Conservation (phyloP, 2,329 filamentous ascomycete species). For the Aspergillus pseudoterreus region DNA sequence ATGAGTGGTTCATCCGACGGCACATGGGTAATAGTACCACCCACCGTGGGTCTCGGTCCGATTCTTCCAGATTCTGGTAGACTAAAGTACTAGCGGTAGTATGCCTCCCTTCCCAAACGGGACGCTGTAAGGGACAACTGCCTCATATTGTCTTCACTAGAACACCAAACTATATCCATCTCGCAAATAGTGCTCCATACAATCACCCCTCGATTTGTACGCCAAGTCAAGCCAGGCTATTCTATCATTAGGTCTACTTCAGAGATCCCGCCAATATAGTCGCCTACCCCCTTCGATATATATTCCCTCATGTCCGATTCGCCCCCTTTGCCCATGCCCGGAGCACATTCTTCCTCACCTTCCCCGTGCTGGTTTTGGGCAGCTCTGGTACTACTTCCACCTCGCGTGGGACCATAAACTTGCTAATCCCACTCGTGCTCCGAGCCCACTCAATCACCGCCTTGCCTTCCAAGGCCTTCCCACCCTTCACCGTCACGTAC, state of each 20-base stretch:
- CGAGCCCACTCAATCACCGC: conserved; percentile 86
- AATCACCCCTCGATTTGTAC: too few relatives aligned
- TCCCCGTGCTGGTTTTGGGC: conserved; percentile 95
- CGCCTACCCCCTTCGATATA: background rate
- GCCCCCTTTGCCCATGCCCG: conserved; percentile 71
- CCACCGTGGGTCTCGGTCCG: background rate
- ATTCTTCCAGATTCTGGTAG: background rate
- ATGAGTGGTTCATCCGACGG: too few relatives aligned
- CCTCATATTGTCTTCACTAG: background rate
- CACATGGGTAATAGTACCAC: too few relatives aligned
- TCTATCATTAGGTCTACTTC: too few relatives aligned
- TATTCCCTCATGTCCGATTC: conserved; percentile 18
- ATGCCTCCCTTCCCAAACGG: conserved; percentile 4
- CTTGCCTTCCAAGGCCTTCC: conserved; percentile 57
- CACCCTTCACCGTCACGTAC: conserved; percentile 75
- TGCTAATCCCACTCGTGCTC: conserved; percentile 72
- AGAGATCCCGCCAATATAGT: background rate
- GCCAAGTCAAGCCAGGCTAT: too few relatives aligned
- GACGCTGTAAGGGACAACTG: background rate
- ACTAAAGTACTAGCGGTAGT: background rate
- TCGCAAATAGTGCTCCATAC: too few relatives aligned
- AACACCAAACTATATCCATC: background rate
- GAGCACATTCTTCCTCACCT: conserved; percentile 91
- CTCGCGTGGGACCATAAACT: conserved; percentile 78
- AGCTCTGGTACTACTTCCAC: conserved; percentile 79